Conservation (phyloP, 306 rosid species). For the Astragalus membranaceus region DNA sequence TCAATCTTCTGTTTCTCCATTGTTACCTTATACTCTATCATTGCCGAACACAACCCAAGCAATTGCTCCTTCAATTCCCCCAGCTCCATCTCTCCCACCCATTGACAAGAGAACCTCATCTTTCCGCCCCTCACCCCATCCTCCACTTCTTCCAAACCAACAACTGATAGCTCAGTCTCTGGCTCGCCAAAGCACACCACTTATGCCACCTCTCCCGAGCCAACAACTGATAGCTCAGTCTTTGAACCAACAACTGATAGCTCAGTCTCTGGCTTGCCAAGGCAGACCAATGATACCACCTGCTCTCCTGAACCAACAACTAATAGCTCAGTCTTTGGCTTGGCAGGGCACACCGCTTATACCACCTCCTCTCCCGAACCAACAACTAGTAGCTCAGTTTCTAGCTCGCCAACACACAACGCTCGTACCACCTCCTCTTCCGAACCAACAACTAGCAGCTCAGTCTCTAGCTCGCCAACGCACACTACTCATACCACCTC, state of each 20-base stretch:
- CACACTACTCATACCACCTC: not conserved
- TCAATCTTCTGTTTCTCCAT: not conserved
- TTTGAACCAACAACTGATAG: not conserved
- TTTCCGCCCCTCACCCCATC: not conserved
- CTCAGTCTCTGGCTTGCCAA: conserved; percentile 10
- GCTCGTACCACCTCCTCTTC: not conserved
- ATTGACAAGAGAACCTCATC: conserved; percentile 2
- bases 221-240: conserved; percentile 7
- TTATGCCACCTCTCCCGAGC: not conserved
- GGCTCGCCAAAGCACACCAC: not conserved
- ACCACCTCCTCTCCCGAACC: not conserved
- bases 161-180: conserved; percentile 7
- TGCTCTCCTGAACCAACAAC: not conserved
- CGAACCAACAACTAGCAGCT: not conserved
- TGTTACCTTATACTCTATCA: not conserved
- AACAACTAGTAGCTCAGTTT: not conserved
- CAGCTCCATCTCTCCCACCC: not conserved
- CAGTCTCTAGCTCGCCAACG: conserved; percentile 2
- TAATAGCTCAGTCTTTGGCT: conserved; percentile 6
- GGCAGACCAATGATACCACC: not conserved
- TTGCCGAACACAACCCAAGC: not conserved
- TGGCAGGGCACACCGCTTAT: not conserved
- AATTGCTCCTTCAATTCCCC: not conserved
- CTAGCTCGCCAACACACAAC: not conserved
- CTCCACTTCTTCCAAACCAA: not conserved